These are phyloP conservation scores for Fraxinus quadrangulata DNA, from an alignment of 257 asterid species.

Conservation along the genomic window DNA sequence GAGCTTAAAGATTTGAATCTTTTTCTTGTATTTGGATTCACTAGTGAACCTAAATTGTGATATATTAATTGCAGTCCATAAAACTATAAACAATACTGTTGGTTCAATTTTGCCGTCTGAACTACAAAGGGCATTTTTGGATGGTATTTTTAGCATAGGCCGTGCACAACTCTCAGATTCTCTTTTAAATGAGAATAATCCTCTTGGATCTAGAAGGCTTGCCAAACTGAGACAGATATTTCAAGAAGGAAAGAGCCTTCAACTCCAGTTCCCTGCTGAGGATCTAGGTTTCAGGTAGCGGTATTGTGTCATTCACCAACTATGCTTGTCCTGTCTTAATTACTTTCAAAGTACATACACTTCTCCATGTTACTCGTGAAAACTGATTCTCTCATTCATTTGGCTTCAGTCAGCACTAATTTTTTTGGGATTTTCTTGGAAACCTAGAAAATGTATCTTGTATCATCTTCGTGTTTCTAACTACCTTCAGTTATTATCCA, in stretches of 20 bases:
- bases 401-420: background rate
- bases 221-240: constrained; percentile 65
- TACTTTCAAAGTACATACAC: background rate
- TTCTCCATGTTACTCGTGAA: background rate
- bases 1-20: constrained; percentile 8
- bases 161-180: constrained; percentile 80
- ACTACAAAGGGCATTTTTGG: constrained; percentile 66
- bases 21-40: background rate
- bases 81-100: constrained; percentile 53
- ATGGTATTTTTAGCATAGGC: constrained; percentile 81
- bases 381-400: background rate
- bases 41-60: constrained; percentile 18
- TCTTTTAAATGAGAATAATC: constrained; percentile 75
- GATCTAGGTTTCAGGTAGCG: constrained; percentile 89
- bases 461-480: background rate
- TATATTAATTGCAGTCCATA: constrained; percentile 61
- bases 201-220: constrained; percentile 82
- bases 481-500: background rate
- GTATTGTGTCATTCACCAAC: background rate
- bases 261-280: constrained; percentile 97
- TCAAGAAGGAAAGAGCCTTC: constrained; percentile 93
- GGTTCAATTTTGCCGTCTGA: constrained; percentile 69
- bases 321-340: background rate
- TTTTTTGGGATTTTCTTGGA: background rate
- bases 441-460: background rate